These are phyloP conservation scores for Leptographium galeiforme DNA, from an alignment of 2,329 filamentous ascomycete species.

Conservation along the genomic window DNA sequence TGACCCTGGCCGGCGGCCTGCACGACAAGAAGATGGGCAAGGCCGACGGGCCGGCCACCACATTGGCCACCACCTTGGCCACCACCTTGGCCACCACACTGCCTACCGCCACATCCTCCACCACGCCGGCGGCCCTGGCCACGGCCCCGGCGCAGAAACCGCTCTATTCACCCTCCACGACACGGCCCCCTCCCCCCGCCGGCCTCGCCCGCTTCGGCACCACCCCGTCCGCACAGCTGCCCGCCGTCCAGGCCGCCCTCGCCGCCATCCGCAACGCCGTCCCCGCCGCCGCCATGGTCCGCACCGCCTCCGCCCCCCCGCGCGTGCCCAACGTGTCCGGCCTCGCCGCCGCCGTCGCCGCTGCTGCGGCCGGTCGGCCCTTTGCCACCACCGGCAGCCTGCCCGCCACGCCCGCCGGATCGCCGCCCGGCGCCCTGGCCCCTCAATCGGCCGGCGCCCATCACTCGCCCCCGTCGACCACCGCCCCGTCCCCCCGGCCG, in stretches of 20 bases:
- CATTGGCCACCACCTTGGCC: too few relatives aligned
- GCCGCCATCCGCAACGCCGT: background rate
- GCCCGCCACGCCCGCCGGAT: background rate
- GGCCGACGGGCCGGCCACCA: background rate
- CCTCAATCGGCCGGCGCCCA: background rate
- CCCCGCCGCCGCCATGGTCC: background rate
- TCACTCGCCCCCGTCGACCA: background rate
- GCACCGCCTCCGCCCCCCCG: too few relatives aligned
- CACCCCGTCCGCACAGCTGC: background rate
- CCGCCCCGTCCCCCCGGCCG: too few relatives aligned
- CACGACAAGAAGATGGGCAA: constrained; percentile 22
- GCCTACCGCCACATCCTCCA: too few relatives aligned
- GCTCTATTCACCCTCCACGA: too few relatives aligned
- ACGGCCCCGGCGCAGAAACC: too few relatives aligned
- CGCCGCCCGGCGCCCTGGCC: background rate
- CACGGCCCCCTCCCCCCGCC: background rate
- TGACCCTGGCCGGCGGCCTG: constrained; percentile 39
- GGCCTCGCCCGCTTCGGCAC: background rate
- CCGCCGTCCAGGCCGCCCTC: background rate
- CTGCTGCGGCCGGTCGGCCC: too few relatives aligned
- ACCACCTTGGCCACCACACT: too few relatives aligned
- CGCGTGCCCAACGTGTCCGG: too few relatives aligned
- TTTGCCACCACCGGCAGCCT: too few relatives aligned
- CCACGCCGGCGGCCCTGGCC: background rate
- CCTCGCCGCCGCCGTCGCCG: too few relatives aligned